Base-by-base conservation (phyloP, 1,139 yeast species). In the Suhomyces ambrosiae region DNA sequence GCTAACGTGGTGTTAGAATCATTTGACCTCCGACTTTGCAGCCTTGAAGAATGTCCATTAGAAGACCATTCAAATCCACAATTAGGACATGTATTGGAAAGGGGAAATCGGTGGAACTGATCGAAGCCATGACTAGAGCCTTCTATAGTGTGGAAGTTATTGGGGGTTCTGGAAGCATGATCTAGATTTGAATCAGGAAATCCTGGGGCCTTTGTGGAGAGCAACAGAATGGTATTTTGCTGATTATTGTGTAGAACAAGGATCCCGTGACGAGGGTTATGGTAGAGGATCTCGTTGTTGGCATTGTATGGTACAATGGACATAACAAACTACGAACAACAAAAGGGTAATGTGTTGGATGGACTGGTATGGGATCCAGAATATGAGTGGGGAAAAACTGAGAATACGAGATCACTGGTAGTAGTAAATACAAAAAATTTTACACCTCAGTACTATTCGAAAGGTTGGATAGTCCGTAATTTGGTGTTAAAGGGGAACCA, bases 211-310 rank as follows among this genome's bases (percentile, higher is more conserved):
- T 28, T 32, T 19, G 58, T 52, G 5, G 62, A 48, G 9, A 63
- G 48, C 30, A 73, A 47, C 47, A 67, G 70, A 24, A 74, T 56
- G 10, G 71, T 62, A 27, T 74, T 69, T 3, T 69, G 62, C 30
- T 56, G 56, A 32, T 65, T 60, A 48, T 75, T 68, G 45, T 72
- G 76, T 1, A 74, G 50, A 4, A 76, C 78, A 23, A 74, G 49
- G 8, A 76, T 60, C 13, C 74, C 72, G 23, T 64, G 61, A 21
- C 58, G 52, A 3, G 72, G 63, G 43, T 72, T 69, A 35, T 67
- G 69, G 46, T 63, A 68, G 5, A 69, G 61, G 27, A 68, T 50
- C 37, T 60, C 60, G 35, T 59, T 61, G 34, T 52, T 56, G 23
- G 57, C 40, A 35, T 65, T 60, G 48, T 69, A 71, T 1, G 74